Evolutionary conservation across 2,329 filamentous ascomycete genomes (phyloP).

Genomic region (Colletotrichum musae): DNA sequence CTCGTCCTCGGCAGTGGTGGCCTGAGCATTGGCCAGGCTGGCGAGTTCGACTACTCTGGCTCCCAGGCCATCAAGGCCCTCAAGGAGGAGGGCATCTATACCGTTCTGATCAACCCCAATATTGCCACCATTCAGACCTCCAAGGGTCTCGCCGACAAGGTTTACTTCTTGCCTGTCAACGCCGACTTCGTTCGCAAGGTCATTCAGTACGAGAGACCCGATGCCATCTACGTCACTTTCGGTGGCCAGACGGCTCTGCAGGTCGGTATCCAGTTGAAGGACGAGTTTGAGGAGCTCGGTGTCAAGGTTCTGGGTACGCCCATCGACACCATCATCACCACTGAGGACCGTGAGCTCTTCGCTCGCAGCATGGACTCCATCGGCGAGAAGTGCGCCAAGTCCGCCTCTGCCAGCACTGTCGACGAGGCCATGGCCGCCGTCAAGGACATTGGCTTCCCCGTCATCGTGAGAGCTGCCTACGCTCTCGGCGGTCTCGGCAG

Average conservation of each 20-base stretch:
- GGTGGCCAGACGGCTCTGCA: slow-evolving; percentile 97
- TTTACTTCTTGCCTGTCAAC: slow-evolving; percentile 98
- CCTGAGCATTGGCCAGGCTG: slow-evolving; percentile 96
- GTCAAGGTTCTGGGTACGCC: slow-evolving; percentile 96
- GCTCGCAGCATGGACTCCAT: slow-evolving; percentile 99
- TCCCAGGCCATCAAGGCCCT: slow-evolving; percentile 98
- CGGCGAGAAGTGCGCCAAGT: slow-evolving; percentile 97
- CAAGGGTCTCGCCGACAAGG: slow-evolving; percentile 97
- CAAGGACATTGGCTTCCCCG: slow-evolving; percentile 92
- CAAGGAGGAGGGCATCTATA: slow-evolving; percentile 98
- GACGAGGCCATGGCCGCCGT: slow-evolving; percentile 92
- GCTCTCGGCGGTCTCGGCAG: slow-evolving; percentile 95
- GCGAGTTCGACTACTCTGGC: slow-evolving; percentile 98
- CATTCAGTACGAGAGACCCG: slow-evolving; percentile 92
- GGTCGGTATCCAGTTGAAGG: slow-evolving; percentile 97
- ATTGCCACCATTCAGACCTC: slow-evolving; percentile 99
- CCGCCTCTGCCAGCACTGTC: slow-evolving; percentile 89
- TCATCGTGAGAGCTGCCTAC: slow-evolving; percentile 97
- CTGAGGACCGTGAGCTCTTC: slow-evolving; percentile 97
- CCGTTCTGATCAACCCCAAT: slow-evolving; percentile 98
- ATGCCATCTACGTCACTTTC: slow-evolving; percentile 98
- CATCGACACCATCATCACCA: slow-evolving; percentile 98
- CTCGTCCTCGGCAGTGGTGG: slow-evolving; percentile 95
- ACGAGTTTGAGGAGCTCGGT: slow-evolving; percentile 93
- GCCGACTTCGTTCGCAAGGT: slow-evolving; percentile 98